Evolutionary conservation across 331 rosid genomes (phyloP).

Genomic region (Spiraea crenata): DNA sequence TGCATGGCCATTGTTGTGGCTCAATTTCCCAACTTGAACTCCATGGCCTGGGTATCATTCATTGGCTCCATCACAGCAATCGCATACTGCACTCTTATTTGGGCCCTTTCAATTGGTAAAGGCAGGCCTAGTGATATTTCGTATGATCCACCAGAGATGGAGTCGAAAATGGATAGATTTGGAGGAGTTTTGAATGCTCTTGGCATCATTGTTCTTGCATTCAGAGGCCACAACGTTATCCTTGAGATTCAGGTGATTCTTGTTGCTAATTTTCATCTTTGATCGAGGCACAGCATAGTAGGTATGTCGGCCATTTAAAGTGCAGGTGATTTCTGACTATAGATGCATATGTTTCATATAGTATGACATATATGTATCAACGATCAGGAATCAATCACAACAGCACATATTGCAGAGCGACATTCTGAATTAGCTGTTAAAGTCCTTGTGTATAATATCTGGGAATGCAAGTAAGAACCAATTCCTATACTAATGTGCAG

Average conservation of each 20-base stretch:
- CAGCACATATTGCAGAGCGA: no score
- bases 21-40: constrained; percentile 62
- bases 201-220: constrained; percentile 47
- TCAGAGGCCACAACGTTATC: constrained; percentile 69
- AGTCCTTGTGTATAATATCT: no score
- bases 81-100: constrained; percentile 42
- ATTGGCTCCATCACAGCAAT: constrained; percentile 41
- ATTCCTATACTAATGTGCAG: constrained; percentile 28
- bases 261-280: no score
- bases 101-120: constrained; percentile 47
- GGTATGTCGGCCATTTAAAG: no score
- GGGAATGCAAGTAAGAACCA: background rate
- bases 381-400: no score
- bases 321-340: no score
- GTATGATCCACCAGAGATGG: constrained; percentile 8
- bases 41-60: constrained; percentile 45
- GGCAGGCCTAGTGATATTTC: constrained; percentile 37
- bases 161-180: constrained; percentile 19
- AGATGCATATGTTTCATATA: no score
- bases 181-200: constrained; percentile 37
- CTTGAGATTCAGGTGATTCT: constrained; percentile 67
- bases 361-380: no score
- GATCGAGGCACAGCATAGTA: no score
- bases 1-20: constrained; percentile 47
- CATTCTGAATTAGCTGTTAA: no score